Conservation (phyloP, 2,329 filamentous ascomycete genomes). For the Chaetoscypha palmicola region DNA sequence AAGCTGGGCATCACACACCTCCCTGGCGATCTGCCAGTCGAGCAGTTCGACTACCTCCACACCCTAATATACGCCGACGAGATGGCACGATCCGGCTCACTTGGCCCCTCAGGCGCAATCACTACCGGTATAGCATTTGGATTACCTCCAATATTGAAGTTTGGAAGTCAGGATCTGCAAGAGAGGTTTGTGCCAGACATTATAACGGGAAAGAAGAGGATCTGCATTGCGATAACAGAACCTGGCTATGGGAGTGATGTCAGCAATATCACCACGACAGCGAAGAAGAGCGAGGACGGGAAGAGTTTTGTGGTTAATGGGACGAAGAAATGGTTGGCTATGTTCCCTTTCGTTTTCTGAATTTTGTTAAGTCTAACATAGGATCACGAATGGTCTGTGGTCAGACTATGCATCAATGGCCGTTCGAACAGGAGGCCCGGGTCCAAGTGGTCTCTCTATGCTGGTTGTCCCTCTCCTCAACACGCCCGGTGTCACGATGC, state of each 20-base stretch:
- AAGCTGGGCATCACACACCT: slow-evolving; percentile 59
- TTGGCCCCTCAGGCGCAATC: slow-evolving; percentile 56
- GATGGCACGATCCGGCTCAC: slow-evolving; percentile 58
- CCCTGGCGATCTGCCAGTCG: slow-evolving; percentile 57
- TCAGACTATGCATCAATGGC: slow-evolving; percentile 63
- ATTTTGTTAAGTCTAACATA: slow-evolving; percentile 22
- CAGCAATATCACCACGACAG: slow-evolving; percentile 63
- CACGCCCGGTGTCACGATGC: slow-evolving; percentile 59
- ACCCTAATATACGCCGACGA: slow-evolving; percentile 63
- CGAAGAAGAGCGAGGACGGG: slow-evolving; percentile 53
- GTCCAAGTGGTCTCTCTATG: slow-evolving; percentile 59
- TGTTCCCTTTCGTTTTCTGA: not conserved
- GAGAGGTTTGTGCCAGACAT: slow-evolving; percentile 62
- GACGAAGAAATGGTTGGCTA: slow-evolving; percentile 67
- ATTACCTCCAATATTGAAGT: slow-evolving; percentile 64
- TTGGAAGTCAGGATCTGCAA: slow-evolving; percentile 54
- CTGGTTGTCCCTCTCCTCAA: slow-evolving; percentile 64
- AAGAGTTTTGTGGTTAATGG: slow-evolving; percentile 66
- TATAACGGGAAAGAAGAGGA: slow-evolving; percentile 56
- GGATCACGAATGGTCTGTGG: slow-evolving; percentile 68
- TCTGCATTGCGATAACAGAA: slow-evolving; percentile 74
- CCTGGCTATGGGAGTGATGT: slow-evolving; percentile 69
- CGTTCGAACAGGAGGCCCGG: slow-evolving; percentile 57
- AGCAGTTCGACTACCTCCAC: slow-evolving; percentile 69
- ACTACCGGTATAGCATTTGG: slow-evolving; percentile 68